Evolutionary conservation across 2,329 filamentous ascomycete species (phyloP).

Genomic region (Diaporthe ampelina): DNA sequence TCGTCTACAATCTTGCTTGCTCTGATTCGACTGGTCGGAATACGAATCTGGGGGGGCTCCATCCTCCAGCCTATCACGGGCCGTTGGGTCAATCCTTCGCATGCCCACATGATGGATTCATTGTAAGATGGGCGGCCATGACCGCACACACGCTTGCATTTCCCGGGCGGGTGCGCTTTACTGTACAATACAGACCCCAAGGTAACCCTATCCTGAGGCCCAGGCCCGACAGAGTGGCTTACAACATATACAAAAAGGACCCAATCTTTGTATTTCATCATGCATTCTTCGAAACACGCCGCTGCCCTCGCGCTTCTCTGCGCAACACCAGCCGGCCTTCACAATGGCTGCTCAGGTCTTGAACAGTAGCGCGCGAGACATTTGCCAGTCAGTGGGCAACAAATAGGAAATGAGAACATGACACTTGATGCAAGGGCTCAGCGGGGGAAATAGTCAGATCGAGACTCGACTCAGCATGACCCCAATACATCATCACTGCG

Average conservation of each 20-base stretch:
- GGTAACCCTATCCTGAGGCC: constrained; percentile 12
- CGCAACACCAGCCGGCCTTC: background rate
- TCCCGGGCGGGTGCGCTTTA: background rate
- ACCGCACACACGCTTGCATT: background rate
- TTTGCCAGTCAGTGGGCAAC: background rate
- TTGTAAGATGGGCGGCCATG: constrained; percentile 1
- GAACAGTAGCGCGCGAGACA: background rate
- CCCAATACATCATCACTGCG: background rate
- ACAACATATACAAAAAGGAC: constrained; percentile 19
- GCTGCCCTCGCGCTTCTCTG: background rate
- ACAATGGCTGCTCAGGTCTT: background rate
- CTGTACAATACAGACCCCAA: constrained; percentile 14
- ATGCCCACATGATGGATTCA: constrained; percentile 18
- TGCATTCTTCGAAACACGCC: background rate
- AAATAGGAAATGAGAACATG: background rate
- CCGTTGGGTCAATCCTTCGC: constrained; percentile 21
- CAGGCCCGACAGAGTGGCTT: constrained; percentile 20
- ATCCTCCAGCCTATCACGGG: constrained; percentile 26
- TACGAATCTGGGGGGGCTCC: constrained; percentile 13
- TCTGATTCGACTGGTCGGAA: constrained; percentile 30
- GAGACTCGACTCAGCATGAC: constrained; percentile 6
- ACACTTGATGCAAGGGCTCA: background rate
- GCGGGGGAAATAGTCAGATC: background rate
- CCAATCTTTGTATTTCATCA: constrained; percentile 15
- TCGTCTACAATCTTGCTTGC: background rate